Conservation (phyloP, 129 eudicot species). For the Arctium lappa region DNA sequence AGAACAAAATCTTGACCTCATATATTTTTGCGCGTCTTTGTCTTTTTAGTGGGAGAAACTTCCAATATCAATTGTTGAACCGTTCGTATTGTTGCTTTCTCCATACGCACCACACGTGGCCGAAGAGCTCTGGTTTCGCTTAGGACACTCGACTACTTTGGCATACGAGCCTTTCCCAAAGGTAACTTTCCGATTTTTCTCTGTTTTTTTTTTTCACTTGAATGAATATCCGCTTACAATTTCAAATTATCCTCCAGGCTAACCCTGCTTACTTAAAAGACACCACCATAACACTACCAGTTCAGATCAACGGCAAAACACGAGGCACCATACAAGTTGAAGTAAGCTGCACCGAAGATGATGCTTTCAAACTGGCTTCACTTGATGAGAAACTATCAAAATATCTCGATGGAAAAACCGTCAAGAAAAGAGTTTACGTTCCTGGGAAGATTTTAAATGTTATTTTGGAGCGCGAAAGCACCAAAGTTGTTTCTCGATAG, state of each 20-base stretch:
- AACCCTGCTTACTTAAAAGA: conserved; percentile 74
- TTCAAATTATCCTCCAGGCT: conserved; percentile 39
- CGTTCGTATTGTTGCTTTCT: conserved; percentile 72
- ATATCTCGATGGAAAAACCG: conserved; percentile 61
- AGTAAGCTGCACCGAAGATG: conserved; percentile 77
- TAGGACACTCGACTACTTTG: conserved; percentile 74
- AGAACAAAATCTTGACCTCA: background rate
- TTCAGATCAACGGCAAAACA: conserved; percentile 95
- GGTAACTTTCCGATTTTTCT: conserved; percentile 37
- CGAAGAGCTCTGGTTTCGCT: conserved; percentile 94
- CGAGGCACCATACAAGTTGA: conserved; percentile 90
- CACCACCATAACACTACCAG: conserved; percentile 71
- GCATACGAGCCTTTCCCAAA: conserved; percentile 82
- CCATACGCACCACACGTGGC: conserved; percentile 99
- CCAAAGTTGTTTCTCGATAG: conserved; percentile 49
- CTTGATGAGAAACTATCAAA: conserved; percentile 69
- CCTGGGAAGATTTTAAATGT: conserved; percentile 82
- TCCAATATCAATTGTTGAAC: conserved; percentile 63
- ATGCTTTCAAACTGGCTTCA: conserved; percentile 68
- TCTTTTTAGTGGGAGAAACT: conserved; percentile 83
- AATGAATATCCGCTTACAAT: background rate
- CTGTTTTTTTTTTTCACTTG: background rate
- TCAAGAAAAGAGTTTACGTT: conserved; percentile 82
- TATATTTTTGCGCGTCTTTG: background rate
- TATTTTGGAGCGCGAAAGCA: conserved; percentile 52